Evolutionary conservation across 1,284 basidiomycete genomes (phyloP), one percentile per base, ranked within the genome.

Genomic region (Cryptococcus sp.): DNA sequence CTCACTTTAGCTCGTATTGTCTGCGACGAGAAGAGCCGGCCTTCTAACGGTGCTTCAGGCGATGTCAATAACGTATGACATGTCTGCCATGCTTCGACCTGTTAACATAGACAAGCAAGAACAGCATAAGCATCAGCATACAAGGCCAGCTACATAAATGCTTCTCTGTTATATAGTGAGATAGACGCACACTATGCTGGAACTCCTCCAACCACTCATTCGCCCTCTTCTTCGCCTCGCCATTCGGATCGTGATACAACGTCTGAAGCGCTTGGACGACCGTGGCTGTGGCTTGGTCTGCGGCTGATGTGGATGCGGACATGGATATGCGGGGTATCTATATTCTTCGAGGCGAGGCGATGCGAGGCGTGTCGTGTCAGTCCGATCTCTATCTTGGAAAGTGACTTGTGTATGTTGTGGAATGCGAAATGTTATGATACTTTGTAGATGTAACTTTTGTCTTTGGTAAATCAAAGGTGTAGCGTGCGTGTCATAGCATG

Each of bases 81-180:
- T 50, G 90, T 92, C 67, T 88, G 84, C 96, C 96, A 99, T 69
- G 96, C 95, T 78, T 97, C 91, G 74, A 87, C 84, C 91, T 97
- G 85, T 5, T 8, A 16, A 3, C 20, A n/a, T 3, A 5, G 27
- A 10, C 15, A 25, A n/a, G n/a, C n/a, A n/a, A n/a, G n/a, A n/a
- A n/a, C n/a, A n/a, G n/a, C n/a, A n/a, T n/a, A 22, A 19, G 20
- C 16, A 35, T 35, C 31, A 35, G 31, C 31, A 10, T 13, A 46
- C 54, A n/a, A 55, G 53, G 17, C n/a, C 10, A 39, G 13, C 16
- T 19, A 19, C 38, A 41, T 41, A 11, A 11, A 11, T n/a, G 39
- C 39, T 41, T 41, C 39, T n/a, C n/a, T n/a, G n/a, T n/a, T n/a
- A n/a, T n/a, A 45, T 35, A 41, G n/a, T 17, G 27, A 19, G 19